These are phyloP conservation scores for Dendrobium nobile DNA, from an alignment of 106 monocot genomes.

Conservation along the genomic window DNA sequence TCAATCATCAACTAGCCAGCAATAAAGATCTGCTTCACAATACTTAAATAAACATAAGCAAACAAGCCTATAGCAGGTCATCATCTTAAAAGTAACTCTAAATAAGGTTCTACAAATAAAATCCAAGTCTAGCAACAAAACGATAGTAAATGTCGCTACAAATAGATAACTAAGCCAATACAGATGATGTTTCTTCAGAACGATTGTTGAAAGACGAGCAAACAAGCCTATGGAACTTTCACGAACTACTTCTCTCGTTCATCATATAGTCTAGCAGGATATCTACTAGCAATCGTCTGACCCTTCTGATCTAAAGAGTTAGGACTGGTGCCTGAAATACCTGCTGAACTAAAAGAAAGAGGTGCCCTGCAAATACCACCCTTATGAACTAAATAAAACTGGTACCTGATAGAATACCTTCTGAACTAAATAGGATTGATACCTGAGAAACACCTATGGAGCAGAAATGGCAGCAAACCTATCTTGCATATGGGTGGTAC, in stretches of 20 bases:
- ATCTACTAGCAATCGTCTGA: conserved; percentile 1
- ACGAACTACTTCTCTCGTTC: neutral
- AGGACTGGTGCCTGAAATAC: neutral
- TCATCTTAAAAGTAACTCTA: neutral
- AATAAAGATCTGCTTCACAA: too few relatives aligned
- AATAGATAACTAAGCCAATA: neutral
- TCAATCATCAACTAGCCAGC: too few relatives aligned
- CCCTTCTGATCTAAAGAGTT: neutral
- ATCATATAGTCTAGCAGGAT: neutral
- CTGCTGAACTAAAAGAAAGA: neutral
- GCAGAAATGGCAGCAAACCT: conserved; percentile 9
- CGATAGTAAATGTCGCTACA: neutral
- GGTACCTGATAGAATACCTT: conserved; percentile 1
- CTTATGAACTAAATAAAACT: neutral
- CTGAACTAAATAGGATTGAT: conserved; percentile 1
- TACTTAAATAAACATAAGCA: too few relatives aligned
- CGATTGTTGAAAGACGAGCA: neutral
- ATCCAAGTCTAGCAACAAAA: neutral
- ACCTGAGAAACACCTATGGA: conserved; percentile 3
- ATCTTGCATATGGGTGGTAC: conserved; percentile 83
- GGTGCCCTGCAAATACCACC: neutral
- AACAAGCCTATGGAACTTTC: neutral
- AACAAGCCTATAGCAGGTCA: neutral
- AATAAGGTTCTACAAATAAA: neutral
- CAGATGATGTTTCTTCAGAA: too few relatives aligned